Evolutionary conservation across 2,329 filamentous ascomycete species (phyloP), one percentile per base, ranked within the genome.

Genomic region (Hirsutella thompsonii): DNA sequence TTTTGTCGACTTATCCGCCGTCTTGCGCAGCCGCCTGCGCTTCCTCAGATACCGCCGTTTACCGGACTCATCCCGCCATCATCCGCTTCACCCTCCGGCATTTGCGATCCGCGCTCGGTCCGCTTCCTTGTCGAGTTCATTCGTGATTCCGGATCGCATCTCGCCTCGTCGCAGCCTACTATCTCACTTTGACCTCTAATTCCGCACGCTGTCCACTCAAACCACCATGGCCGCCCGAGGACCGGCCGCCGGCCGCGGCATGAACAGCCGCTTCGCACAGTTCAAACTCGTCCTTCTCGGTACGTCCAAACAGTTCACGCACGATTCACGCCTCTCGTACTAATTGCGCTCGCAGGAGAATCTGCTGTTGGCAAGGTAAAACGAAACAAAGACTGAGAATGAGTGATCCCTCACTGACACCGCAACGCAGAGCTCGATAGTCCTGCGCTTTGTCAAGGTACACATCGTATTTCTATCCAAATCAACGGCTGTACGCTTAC

Each of bases 251-350:
- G 74, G 72, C 55, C 74, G 75, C 55, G 74, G 72, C 59, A 66
- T 72, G 73, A 77, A 81, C 79, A 77, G 84, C 66, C 81, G 90
- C 58, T 96, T 98, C 66, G 90, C 92, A 56, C 92, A 98, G 74
- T 98, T 98, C 71, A 98, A 98, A 75, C 77, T 98, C 55, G 92
- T 98, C 51, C 73, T 98, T 59, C 75, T 98, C 50, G 92, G 92
- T 96, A 76, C 52, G 82, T 35, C 16, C 19, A 8, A 13, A n/a
- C n/a, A 8, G 19, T 16, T 39, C 8, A 14, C 11, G 8, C 28
- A n/a, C 26, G 28, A 3, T 2, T 34, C n/a, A 34, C 2, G 9
- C 8, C 4, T 18, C 14, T 19, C 19, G 20, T 28, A 28, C 33
- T 36, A 14, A 34, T 18, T 8, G 8, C 9, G n/a, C 8, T 34